Percentiles rank a stretch among this genome's conserved stretches.
Conservation (phyloP, 306 rosid species). For the Hippophae tibetana region DNA sequence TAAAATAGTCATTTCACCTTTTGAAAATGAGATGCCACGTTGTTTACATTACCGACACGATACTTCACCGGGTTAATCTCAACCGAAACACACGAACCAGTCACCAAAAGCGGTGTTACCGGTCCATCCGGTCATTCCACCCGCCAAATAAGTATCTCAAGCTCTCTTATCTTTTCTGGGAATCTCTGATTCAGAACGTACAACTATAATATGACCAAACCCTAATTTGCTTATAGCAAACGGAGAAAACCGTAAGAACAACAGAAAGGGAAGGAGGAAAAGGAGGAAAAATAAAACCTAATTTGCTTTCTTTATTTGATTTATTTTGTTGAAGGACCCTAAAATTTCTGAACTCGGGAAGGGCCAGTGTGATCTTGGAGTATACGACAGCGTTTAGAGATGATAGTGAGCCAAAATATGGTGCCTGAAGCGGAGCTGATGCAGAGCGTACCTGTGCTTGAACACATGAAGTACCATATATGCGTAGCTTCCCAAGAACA, state of each 20-base stretch:
- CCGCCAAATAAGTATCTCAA: background rate
- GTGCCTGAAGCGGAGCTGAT: constrained; percentile 57
- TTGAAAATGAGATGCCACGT: background rate
- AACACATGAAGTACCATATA: constrained; percentile 47
- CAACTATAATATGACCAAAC: constrained; percentile 6
- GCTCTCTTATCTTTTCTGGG: no score
- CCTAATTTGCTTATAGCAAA: constrained; percentile 20
- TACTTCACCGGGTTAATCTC: no score
- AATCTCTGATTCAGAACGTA: background rate
- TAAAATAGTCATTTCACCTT: background rate
- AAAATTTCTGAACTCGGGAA: constrained; percentile 5
- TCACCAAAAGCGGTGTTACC: constrained; percentile 1
- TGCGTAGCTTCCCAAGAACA: constrained; percentile 46
- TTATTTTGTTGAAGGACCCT: constrained; percentile 4
- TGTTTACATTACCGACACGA: constrained; percentile 8
- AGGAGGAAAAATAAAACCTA: no score
- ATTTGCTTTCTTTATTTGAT: background rate
- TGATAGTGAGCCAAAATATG: constrained; percentile 50
- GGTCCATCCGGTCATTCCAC: constrained; percentile 14
- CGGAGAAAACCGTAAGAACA: no score
- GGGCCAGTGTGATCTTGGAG: constrained; percentile 1
- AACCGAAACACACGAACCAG: constrained; percentile 4
- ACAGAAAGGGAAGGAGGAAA: no score
- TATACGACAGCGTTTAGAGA: constrained; percentile 13
- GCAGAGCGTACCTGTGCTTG: constrained; percentile 45